Conservation (phyloP, 768 basidiomycete species). For the Tricholomella constricta region DNA sequence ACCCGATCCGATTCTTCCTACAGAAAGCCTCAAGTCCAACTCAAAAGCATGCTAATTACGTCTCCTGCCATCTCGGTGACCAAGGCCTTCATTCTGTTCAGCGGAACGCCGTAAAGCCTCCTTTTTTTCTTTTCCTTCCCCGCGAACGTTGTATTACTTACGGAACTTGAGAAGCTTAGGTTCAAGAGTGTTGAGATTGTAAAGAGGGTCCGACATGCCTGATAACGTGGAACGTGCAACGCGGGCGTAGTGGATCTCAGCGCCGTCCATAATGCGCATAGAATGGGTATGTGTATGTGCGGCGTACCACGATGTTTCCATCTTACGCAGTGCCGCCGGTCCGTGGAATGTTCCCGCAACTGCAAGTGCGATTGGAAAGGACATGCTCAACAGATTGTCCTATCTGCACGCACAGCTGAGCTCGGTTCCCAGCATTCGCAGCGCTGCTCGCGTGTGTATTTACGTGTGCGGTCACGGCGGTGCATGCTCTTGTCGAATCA, state of each 20-base stretch:
- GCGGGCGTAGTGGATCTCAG: not conserved
- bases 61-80: conserved; percentile 3
- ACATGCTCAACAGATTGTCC: not conserved
- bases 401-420: conserved; percentile 9
- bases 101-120: conserved; percentile 4
- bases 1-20: not conserved
- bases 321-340: not conserved
- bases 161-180: no score
- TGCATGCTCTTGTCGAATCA: not conserved
- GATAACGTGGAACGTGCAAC: no score
- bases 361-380: not conserved
- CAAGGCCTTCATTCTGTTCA: conserved; percentile 16
- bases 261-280: not conserved
- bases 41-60: conserved; percentile 5
- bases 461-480: conserved; percentile 7
- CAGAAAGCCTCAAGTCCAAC: not conserved
- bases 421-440: not conserved
- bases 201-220: no score
- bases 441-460: not conserved
- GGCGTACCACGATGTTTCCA: no score
- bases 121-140: not conserved
- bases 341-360: not conserved
- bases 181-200: no score
- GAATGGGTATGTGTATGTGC: not conserved
- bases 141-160: not conserved